Evolutionary conservation across 2,329 filamentous ascomycete genomes (phyloP), one percentile per base, ranked within the genome.

Genomic region (Alternaria sp.): DNA sequence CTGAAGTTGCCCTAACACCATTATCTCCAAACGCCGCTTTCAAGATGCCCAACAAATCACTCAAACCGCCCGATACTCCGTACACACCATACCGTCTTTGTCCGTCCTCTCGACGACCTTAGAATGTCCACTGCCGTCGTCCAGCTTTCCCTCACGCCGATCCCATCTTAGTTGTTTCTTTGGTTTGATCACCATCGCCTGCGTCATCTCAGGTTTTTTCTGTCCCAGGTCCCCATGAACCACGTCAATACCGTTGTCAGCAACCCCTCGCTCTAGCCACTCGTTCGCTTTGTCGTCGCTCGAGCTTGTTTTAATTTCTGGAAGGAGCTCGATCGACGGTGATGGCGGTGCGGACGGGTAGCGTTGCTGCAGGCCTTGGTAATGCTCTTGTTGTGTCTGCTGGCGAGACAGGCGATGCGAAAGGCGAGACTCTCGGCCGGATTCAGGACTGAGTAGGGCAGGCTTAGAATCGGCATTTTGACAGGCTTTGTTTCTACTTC

Each of bases 221-320:
- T 45, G 41, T 5, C 59, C 55, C 16, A 62, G 20, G 43, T 63
- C 58, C 11, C 52, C 60, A 25, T 62, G 41, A 41, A 50, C 44
- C 28, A 63, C 36, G 22, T 54, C 18, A 2, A 53, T 30, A 6
- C 40, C 45, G 4, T 55, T 28, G 30, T 58, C n/a, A 30, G 12
- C 7, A 27, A 54, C 59, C 9, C 64, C 64, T 22, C 56, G 54
- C n/a, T 69, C 64, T 43, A 70, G 27, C 69, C 69, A 71, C 34
- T 63, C 54, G 30, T 62, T 63, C 12, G 66, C 64, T 44, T 59
- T 64, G 3, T 69, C 63, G n/a, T 59, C 65, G 6, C 54, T 44
- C 7, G 49, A 53, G 20, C 46, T 65, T 25, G 62, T 65, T 10
- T 56, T 57, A 14, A 67, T 67, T 27, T 63, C 50, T 2, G 60